Base-by-base conservation (phyloP, 2,329 filamentous ascomycete genomes). In the Trichoderma citrinoviride region DNA sequence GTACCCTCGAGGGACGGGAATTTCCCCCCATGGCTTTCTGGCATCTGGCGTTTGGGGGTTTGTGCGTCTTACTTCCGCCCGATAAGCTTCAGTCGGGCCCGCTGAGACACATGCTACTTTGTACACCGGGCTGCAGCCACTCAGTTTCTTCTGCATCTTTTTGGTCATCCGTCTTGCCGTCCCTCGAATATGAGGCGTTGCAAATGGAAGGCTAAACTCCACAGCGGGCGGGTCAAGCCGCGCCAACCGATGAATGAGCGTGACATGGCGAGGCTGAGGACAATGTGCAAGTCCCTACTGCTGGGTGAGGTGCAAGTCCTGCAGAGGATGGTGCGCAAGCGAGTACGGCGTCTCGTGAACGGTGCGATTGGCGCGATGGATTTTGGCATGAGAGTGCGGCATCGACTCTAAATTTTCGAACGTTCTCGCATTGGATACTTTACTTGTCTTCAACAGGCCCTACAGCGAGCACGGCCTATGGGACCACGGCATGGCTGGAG, bases 181-280 rank as follows among this genome's bases (percentile, higher is more conserved):
- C 33, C 17, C n/a, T 58, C 27, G 19, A 47, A 46, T 37, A 25
- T 46, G 60, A 25, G 60, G 60, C 60, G 33, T 63, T 43, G 33
- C 60, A 27, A 37, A 58, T 17, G 41, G 56, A 60, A 60, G 40
- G 40, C 40, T 37, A 58, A 49, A 65, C 63, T 61, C 63, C 63
- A 65, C 63, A 54, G 63, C 63, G 63, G 63, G 63, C 55, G 63
- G 63, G 41, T 61, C 49, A 65, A 44, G 63, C 63, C 63, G 63
- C 63, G 63, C 63, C 63, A 65, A 56, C 55, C 63, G 63, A 61
- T 47, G 33, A 5, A 37, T 37, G 56, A 52, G 15, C 33, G 61
- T 46, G 58, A 54, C 58, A 53, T 54, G 41, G 29, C 57, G 47
- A 62, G 58, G 58, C 47, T 62, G 58, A 44, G 19, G 43, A 54